phyloP scores from a whole-genome alignment of 352 stramenopile genomes.

The Aphanomyces euteiches region DNA sequence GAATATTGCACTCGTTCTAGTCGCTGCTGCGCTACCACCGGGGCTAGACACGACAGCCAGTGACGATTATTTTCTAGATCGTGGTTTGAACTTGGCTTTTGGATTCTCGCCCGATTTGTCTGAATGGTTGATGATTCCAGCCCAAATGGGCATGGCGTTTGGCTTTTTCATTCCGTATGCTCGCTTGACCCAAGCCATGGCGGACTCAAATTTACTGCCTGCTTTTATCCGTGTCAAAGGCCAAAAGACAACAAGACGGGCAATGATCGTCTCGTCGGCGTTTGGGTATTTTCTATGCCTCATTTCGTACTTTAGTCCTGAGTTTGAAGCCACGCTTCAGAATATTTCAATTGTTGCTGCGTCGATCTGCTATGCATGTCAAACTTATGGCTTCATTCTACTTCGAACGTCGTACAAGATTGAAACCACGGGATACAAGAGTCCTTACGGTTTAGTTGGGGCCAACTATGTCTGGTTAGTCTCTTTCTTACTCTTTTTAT shows the following conservation, averaged over 20 bases:
- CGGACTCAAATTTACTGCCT: not conserved
- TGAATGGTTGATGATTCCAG: not conserved
- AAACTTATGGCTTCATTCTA: not conserved
- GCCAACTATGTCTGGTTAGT: not conserved
- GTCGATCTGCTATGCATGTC: not conserved
- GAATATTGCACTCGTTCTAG: not conserved
- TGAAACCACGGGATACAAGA: not conserved
- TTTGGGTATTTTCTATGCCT: not conserved
- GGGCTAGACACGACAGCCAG: not conserved
- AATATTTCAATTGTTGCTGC: not conserved
- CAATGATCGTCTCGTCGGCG: not conserved
- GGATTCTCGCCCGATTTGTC: not conserved
- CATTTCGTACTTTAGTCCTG: not conserved
- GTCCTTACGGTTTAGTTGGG: not conserved
- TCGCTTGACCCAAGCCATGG: not conserved
- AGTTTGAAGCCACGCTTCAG: not conserved
- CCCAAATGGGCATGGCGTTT: slow-evolving; percentile 4
- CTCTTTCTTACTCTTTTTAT: not conserved
- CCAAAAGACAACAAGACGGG: not conserved
- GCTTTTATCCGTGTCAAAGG: not conserved
- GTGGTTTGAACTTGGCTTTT: not conserved
- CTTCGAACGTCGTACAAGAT: not conserved
- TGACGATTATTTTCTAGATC: not conserved
- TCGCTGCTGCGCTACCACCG: not conserved
- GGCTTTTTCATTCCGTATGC: slow-evolving; percentile 4